Evolutionary conservation across 2,329 filamentous ascomycete genomes (phyloP).

Genomic region (Pseudovirgaria hyperparasitica): DNA sequence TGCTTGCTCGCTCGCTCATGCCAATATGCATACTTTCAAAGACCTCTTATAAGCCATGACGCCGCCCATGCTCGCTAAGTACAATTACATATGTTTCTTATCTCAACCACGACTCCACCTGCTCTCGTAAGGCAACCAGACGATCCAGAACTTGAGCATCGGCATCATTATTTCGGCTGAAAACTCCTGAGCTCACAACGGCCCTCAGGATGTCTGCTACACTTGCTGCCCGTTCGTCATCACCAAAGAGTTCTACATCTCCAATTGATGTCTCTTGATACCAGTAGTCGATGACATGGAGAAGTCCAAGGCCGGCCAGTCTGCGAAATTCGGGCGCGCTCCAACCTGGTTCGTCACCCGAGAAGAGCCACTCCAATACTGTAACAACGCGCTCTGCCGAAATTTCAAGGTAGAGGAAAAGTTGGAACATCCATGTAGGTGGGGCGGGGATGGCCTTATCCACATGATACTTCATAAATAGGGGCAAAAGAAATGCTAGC

Average conservation of each 20-base stretch:
- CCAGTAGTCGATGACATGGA: constrained; percentile 46
- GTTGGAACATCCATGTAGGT: constrained; percentile 44
- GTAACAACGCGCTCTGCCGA: constrained; percentile 44
- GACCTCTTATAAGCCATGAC: too few species aligned
- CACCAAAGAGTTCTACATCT: constrained; percentile 42
- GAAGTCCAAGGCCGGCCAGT: too few species aligned
- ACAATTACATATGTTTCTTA: too few species aligned
- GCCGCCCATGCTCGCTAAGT: too few species aligned
- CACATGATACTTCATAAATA: too few species aligned
- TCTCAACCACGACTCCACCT: too few species aligned
- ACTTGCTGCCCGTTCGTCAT: constrained; percentile 37
- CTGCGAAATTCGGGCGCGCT: constrained; percentile 45
- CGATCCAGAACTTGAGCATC: too few species aligned
- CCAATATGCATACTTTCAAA: too few species aligned
- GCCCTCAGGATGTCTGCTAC: constrained; percentile 12
- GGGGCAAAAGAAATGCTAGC: constrained; percentile 12
- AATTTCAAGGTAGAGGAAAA: constrained; percentile 48
- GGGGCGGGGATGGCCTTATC: constrained; percentile 31
- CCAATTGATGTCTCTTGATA: constrained; percentile 41
- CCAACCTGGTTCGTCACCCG: constrained; percentile 49
- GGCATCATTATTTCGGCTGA: too few species aligned
- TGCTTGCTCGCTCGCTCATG: too few species aligned
- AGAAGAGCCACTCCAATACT: constrained; percentile 52
- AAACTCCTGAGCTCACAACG: constrained; percentile 26
- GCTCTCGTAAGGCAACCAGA: too few species aligned